These are phyloP conservation scores for Zalaria sp. DNA, from an alignment of 2,329 filamentous ascomycete species.

Conservation along the genomic window DNA sequence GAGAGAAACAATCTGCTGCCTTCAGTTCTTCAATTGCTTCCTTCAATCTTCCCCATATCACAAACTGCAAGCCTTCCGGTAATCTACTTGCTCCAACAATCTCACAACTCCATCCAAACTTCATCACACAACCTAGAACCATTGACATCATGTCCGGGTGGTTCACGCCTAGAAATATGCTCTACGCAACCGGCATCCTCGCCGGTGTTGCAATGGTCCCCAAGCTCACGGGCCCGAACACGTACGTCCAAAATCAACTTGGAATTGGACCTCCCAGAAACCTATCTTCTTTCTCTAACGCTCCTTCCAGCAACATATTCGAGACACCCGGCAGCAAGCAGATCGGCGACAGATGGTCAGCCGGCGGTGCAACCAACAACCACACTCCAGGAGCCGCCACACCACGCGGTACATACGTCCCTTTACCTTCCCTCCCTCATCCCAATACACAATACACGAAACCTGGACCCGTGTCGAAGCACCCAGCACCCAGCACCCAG, in stretches of 20 bases:
- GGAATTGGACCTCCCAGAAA: conserved; percentile 2
- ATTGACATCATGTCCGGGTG: conserved; percentile 7
- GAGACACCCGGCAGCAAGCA: conserved; percentile 20
- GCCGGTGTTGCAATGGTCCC: conserved; percentile 13
- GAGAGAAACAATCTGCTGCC: too few relatives aligned
- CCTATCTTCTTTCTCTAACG: background rate
- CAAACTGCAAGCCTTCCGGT: too few relatives aligned
- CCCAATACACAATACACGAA: background rate
- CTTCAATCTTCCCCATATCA: too few relatives aligned
- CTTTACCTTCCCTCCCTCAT: background rate
- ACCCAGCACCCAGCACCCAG: background rate
- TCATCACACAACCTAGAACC: too few relatives aligned
- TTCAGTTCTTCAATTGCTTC: too few relatives aligned
- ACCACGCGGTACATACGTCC: conserved; percentile 13
- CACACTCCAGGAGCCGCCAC: conserved; percentile 21
- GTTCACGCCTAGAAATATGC: conserved; percentile 16
- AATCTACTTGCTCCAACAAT: too few relatives aligned
- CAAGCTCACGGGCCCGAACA: conserved; percentile 1
- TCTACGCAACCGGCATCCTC: conserved; percentile 14
- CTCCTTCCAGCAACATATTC: conserved; percentile 12
- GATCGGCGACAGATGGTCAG: conserved; percentile 18
- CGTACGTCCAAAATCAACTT: conserved; percentile 4
- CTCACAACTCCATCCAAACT: too few relatives aligned
- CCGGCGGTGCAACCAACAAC: conserved; percentile 18
- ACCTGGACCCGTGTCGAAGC: background rate